A percentile compares a stretch with the other conserved stretches of the same genome.
These are phyloP conservation scores for Verticillium nonalfalfae DNA, from an alignment of 2,329 filamentous ascomycete genomes.

Conservation along the genomic window DNA sequence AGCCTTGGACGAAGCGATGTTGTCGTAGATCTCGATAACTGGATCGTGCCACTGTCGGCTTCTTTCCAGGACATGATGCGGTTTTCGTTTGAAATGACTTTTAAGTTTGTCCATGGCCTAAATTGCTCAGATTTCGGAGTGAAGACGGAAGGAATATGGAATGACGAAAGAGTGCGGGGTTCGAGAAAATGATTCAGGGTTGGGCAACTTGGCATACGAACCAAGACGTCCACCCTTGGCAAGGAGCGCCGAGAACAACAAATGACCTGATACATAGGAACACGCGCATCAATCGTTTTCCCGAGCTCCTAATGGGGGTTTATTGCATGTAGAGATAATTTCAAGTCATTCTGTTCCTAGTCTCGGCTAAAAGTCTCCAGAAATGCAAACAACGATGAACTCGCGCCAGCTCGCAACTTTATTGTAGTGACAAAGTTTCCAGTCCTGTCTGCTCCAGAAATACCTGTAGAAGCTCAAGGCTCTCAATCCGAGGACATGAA, in stretches of 20 bases:
- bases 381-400: no score
- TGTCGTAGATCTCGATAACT: conserved; percentile 9
- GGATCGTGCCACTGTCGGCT: conserved; percentile 9
- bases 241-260: not conserved
- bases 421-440: no score
- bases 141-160: not conserved
- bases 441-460: no score
- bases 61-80: not conserved
- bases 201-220: not conserved
- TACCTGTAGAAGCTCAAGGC: no score
- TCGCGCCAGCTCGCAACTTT: no score
- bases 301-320: no score
- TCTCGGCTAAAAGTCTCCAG: no score
- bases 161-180: not conserved
- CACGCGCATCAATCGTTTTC: no score
- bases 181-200: not conserved
- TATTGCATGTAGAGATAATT: no score
- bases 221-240: not conserved
- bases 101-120: not conserved
- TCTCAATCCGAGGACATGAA: no score
- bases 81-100: not conserved
- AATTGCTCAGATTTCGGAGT: not conserved
- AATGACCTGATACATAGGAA: not conserved
- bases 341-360: no score
- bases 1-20: not conserved